Percentiles rank a stretch among this genome's conserved stretches.
These are phyloP conservation scores for Linderniella brevidens DNA, from an alignment of 257 asterid species.

Conservation along the genomic window DNA sequence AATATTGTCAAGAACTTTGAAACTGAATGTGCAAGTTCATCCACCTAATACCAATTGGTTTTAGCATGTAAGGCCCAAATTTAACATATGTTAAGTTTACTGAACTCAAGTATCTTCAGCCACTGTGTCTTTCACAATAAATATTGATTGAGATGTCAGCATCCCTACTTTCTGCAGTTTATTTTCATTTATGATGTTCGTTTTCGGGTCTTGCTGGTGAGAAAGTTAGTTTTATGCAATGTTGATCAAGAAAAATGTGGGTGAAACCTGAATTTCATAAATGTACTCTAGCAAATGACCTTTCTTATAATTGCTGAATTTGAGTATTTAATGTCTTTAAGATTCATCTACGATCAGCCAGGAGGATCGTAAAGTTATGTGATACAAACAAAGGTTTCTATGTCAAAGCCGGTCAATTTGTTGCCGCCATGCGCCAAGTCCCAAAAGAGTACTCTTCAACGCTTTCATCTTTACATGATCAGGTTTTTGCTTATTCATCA, in stretches of 20 bases:
- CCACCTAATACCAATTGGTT: too few relatives aligned
- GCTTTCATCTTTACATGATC: slow-evolving; percentile 79
- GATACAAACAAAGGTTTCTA: slow-evolving; percentile 82
- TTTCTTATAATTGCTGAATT: slow-evolving; percentile 4
- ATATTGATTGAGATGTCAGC: too few relatives aligned
- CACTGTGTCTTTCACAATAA: too few relatives aligned
- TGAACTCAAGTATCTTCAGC: too few relatives aligned
- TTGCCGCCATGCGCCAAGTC: slow-evolving; percentile 66
- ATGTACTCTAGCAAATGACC: neutral
- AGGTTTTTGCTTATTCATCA: slow-evolving; percentile 25
- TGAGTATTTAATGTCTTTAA: slow-evolving; percentile 13
- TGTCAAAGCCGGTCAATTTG: slow-evolving; percentile 93
- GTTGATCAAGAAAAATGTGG: too few relatives aligned
- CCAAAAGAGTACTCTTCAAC: slow-evolving; percentile 80
- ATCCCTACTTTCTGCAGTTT: too few relatives aligned
- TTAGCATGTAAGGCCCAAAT: too few relatives aligned
- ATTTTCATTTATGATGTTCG: too few relatives aligned
- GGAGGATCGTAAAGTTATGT: slow-evolving; percentile 45
- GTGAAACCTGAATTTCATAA: slow-evolving; percentile 3
- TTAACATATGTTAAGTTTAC: too few relatives aligned
- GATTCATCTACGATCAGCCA: slow-evolving; percentile 83
- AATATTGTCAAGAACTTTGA: neutral
- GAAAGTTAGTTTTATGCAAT: too few relatives aligned
- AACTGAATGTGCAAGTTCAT: too few relatives aligned
- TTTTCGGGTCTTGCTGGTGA: too few relatives aligned